A percentile compares a stretch with the other conserved stretches of the same genome.
phyloP scores from a whole-genome alignment of 805 yeast species.

The Metschnikowia aberdeeniae region DNA sequence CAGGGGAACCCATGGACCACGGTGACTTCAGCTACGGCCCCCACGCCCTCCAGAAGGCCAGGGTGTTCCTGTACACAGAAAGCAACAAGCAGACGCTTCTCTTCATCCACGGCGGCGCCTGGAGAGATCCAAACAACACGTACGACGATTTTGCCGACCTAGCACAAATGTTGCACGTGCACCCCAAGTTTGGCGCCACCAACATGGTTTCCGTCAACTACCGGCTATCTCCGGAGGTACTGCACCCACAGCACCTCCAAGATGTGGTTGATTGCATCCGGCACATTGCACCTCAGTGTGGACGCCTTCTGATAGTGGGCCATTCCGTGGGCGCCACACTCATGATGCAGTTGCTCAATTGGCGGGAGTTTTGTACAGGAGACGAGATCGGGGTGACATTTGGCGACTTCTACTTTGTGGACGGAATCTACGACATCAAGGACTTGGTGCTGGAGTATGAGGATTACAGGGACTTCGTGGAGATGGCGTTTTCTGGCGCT shows the following conservation, averaged over 20 bases:
- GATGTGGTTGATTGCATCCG: constrained; percentile 51
- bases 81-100: constrained; percentile 33
- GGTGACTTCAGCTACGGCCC: constrained; percentile 23
- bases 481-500: constrained; percentile 46
- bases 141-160: constrained; percentile 48
- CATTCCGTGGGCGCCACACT: constrained; percentile 83
- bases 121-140: constrained; percentile 71
- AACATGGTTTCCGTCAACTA: constrained; percentile 48
- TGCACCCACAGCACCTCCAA: constrained; percentile 57
- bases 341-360: constrained; percentile 47
- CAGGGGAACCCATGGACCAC: background rate
- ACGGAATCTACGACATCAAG: constrained; percentile 63
- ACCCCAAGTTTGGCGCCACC: background rate
- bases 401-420: constrained; percentile 41
- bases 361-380: constrained; percentile 9
- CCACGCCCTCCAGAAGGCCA: constrained; percentile 30
- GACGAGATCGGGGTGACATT: background rate
- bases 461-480: constrained; percentile 50
- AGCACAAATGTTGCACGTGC: constrained; percentile 10
- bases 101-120: constrained; percentile 84
- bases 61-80: constrained; percentile 20
- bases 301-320: constrained; percentile 44
- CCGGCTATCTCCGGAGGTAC: constrained; percentile 57
- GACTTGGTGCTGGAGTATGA: constrained; percentile 60
- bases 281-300: constrained; percentile 19